Evolutionary conservation across 2,329 filamentous ascomycete genomes (phyloP).

Genomic region (Diaporthe sp.): DNA sequence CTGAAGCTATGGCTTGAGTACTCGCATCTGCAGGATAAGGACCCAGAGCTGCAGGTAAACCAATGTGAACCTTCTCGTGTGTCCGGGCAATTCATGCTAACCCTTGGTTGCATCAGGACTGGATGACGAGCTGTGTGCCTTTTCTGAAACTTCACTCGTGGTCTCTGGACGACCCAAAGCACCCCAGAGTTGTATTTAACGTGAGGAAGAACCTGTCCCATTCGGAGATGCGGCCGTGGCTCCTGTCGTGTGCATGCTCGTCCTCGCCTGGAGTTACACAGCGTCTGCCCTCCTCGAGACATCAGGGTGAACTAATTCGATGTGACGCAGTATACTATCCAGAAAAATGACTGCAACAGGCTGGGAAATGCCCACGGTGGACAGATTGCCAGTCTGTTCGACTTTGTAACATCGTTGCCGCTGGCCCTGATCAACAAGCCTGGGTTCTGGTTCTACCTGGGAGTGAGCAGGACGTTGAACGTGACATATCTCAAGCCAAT

Average conservation of each 20-base stretch:
- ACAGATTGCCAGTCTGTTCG: slow-evolving; percentile 76
- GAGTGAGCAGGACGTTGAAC: slow-evolving; percentile 76
- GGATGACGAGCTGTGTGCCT: slow-evolving; percentile 31
- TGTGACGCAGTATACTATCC: slow-evolving; percentile 59
- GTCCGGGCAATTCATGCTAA: neutral
- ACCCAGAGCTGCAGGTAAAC: slow-evolving; percentile 39
- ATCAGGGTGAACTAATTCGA: slow-evolving; percentile 43
- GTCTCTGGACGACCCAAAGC: slow-evolving; percentile 38
- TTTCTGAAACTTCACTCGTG: slow-evolving; percentile 37
- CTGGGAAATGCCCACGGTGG: slow-evolving; percentile 72
- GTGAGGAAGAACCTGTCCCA: slow-evolving; percentile 3
- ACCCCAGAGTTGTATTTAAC: slow-evolving; percentile 33
- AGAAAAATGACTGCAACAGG: slow-evolving; percentile 66
- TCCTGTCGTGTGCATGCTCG: neutral
- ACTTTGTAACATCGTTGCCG: slow-evolving; percentile 73
- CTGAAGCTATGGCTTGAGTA: slow-evolving; percentile 39
- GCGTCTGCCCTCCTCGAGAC: neutral
- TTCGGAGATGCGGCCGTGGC: neutral
- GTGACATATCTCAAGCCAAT: slow-evolving; percentile 77
- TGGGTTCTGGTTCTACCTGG: slow-evolving; percentile 73
- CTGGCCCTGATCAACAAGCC: slow-evolving; percentile 69
- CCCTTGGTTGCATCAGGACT: slow-evolving; percentile 24
- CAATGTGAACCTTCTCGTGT: too few relatives aligned
- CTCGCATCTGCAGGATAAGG: neutral
- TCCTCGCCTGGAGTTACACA: neutral